Base-by-base conservation (phyloP, 345 rosid species). In the Corymbia maculata region DNA sequence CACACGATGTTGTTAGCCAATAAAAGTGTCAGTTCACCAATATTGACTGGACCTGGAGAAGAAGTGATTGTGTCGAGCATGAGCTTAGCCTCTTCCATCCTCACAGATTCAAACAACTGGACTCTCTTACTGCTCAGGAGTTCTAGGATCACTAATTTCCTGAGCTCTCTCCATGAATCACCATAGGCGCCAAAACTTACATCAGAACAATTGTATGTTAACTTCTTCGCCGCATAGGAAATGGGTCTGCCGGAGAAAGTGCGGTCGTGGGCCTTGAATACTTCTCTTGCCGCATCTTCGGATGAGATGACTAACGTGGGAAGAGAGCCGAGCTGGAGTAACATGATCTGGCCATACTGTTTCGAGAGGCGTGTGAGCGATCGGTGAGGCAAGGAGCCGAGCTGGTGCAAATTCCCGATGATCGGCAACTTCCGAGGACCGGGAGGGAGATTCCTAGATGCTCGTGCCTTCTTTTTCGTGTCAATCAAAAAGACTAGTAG, bases 291-390 rank as follows among this genome's bases (percentile, higher is more conserved):
- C 36, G 88, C 85, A 9, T 92, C 92, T 11, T 92, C 91, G 0
- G 94, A 93, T 28, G 95, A 93, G 80, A 94, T 64, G n/a, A 93
- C 92, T 8, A 93, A 47, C 17, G 93, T 88, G 11, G 94, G 94
- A 5, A 92, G 36, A 1, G 92, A 92, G 12, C 96, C 93, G 6
- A 94, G 88, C 52, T 90, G 93, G 87, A 94, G 86, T 90, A 89
- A 92, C 93, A 93, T 92, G 88, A 93, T 64, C 8, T 92, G 87
- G 4, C 95, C 95, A 79, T 92, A 88, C 53, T 90, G 42, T 6
- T 88, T 66, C 7, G 96, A 91, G 6, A 92, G 93, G 52, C 47
- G 80, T 16, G 85, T 89, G 17, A 94, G 90, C 6, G 92, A 92
- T 57, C 42, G 68, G 53, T 93, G 93, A 24, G 92, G 92, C 36